Conservation (phyloP, 2,329 filamentous ascomycete genomes). For the Penicillium sp. region DNA sequence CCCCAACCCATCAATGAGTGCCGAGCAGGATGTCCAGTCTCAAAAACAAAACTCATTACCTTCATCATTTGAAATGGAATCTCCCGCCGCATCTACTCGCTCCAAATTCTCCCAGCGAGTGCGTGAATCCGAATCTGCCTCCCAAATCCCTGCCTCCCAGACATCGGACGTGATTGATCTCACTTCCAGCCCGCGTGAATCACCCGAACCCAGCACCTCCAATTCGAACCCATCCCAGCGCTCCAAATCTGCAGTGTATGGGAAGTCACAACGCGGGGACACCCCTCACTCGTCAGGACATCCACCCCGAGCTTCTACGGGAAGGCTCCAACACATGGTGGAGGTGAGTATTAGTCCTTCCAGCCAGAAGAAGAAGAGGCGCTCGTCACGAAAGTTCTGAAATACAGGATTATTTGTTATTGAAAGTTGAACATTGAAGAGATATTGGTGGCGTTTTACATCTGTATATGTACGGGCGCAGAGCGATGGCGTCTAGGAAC, state of each 20-base stretch:
- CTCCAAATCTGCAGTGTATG: background rate
- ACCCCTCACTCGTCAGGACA: slow-evolving; percentile 12
- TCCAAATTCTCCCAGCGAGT: slow-evolving; percentile 4
- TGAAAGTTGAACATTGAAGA: background rate
- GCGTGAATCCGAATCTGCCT: background rate
- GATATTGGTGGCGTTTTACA: background rate
- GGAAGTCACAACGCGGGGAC: slow-evolving; percentile 2
- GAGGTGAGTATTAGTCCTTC: slow-evolving; percentile 21
- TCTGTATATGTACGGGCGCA: background rate
- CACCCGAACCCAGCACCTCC: background rate
- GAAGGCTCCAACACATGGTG: slow-evolving; percentile 15
- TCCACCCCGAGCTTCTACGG: slow-evolving; percentile 22
- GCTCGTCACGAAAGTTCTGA: slow-evolving; percentile 9
- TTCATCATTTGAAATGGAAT: background rate
- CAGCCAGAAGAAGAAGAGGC: slow-evolving; percentile 12
- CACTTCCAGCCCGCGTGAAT: slow-evolving; percentile 8
- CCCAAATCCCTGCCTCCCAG: slow-evolving; percentile 14
- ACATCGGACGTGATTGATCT: slow-evolving; percentile 19
- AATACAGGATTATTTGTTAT: background rate
- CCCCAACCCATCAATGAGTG: slow-evolving; percentile 11
- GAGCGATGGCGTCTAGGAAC: slow-evolving; percentile 11
- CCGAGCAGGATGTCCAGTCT: slow-evolving; percentile 8
- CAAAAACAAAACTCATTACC: background rate
- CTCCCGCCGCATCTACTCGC: slow-evolving; percentile 11
- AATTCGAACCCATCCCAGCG: background rate